phyloP scores from a whole-genome alignment of 2,329 filamentous ascomycete species.

The Pseudogymnoascus sp. region DNA sequence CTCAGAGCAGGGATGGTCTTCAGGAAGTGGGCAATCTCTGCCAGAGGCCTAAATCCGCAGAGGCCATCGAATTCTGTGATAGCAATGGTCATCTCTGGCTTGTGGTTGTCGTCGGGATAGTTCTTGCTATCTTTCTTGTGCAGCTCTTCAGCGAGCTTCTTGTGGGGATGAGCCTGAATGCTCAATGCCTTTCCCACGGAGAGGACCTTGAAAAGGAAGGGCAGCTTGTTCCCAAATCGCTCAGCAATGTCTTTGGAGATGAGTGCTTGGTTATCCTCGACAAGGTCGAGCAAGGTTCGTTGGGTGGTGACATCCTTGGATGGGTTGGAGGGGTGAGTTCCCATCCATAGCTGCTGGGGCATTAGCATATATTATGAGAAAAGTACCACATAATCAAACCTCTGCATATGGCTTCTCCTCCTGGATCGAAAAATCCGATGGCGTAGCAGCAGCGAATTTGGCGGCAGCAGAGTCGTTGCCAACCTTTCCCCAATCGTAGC shows the following conservation, averaged over 20 bases:
- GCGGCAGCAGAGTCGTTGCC: constrained; percentile 81
- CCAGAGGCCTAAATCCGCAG: constrained; percentile 84
- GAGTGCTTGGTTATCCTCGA: constrained; percentile 77
- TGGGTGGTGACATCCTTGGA: constrained; percentile 82
- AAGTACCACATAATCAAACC: constrained; percentile 55
- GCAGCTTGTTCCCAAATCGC: constrained; percentile 72
- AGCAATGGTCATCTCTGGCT: constrained; percentile 98
- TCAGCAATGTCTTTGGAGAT: constrained; percentile 64
- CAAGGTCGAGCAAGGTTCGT: constrained; percentile 76
- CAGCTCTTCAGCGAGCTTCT: constrained; percentile 82
- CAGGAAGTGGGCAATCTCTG: constrained; percentile 76
- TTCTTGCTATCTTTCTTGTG: constrained; percentile 83
- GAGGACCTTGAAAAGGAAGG: constrained; percentile 96
- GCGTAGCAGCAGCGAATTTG: constrained; percentile 78
- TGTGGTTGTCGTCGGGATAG: constrained; percentile 99
- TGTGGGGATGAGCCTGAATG: constrained; percentile 95
- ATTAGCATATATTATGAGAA: constrained; percentile 32
- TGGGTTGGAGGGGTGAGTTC: constrained; percentile 90
- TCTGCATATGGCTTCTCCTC: constrained; percentile 90
- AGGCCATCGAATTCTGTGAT: constrained; percentile 93
- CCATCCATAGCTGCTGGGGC: constrained; percentile 81
- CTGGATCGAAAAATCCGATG: constrained; percentile 67
- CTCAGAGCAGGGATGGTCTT: constrained; percentile 52
- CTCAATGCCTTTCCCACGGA: constrained; percentile 93
- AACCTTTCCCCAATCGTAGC: constrained; percentile 98